A percentile compares a stretch with the other conserved stretches of the same genome.
These are phyloP conservation scores for Aspergillus fijiensis DNA, from an alignment of 2,329 filamentous ascomycete genomes.

Conservation along the genomic window DNA sequence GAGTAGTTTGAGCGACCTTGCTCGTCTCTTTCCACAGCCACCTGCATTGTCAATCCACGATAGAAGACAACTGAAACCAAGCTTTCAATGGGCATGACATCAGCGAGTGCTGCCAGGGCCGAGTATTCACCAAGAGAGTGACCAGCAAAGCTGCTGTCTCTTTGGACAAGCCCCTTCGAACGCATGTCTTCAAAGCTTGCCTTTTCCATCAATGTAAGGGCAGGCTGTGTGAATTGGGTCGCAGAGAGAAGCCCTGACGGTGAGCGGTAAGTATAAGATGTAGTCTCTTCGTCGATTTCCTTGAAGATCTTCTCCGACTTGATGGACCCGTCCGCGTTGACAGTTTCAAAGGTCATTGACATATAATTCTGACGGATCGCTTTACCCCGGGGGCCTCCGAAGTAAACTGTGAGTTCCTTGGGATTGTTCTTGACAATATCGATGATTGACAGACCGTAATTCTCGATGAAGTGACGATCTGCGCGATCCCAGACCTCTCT, in stretches of 20 bases:
- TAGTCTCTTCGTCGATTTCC: conserved; percentile 87
- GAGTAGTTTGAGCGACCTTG: conserved; percentile 94
- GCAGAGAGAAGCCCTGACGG: conserved; percentile 92
- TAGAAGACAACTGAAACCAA: conserved; percentile 99
- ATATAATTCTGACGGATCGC: conserved; percentile 99
- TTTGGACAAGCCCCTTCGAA: conserved; percentile 89
- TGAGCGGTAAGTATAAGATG: conserved; percentile 95
- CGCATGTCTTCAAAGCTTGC: conserved; percentile 99
- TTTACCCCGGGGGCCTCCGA: conserved; percentile 94
- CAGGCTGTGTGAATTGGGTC: conserved; percentile 97
- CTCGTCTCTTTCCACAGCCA: conserved; percentile 94
- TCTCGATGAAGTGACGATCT: conserved; percentile 97
- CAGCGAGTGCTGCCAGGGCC: conserved; percentile 88
- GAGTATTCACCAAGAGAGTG: conserved; percentile 99
- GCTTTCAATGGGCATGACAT: conserved; percentile 99
- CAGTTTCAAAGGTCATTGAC: conserved; percentile 99
- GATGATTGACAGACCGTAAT: conserved; percentile 97
- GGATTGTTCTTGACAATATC: conserved; percentile 99
- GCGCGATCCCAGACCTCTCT: conserved; percentile 98
- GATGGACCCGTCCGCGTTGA: conserved; percentile 83
- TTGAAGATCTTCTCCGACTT: conserved; percentile 99
- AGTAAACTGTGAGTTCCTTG: conserved; percentile 97
- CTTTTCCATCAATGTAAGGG: conserved; percentile 98
- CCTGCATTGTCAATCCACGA: conserved; percentile 97
- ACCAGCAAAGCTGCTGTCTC: conserved; percentile 95